These are phyloP conservation scores for Amoeboaphelidium protococcarum DNA, from an alignment of 371 early-diverging fungal species.

Conservation along the genomic window DNA sequence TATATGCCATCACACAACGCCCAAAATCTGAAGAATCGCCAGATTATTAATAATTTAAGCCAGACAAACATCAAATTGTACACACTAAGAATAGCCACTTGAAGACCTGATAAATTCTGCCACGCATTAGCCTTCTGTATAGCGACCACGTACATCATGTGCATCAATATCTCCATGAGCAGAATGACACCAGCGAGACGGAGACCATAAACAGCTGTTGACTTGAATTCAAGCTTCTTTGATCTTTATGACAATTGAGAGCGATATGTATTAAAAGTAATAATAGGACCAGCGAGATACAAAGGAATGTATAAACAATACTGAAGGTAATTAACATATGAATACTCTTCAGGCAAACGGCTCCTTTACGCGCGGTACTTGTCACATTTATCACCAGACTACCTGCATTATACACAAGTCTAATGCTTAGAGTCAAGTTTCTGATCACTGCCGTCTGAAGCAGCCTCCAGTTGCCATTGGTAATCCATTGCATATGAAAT, in stretches of 20 bases:
- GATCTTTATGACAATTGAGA: constrained; percentile 25
- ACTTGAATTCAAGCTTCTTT: not conserved
- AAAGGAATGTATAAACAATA: constrained; percentile 69
- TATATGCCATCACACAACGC: constrained; percentile 58
- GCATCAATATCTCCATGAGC: constrained; percentile 56
- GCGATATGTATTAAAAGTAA: constrained; percentile 69
- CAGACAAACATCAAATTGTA: constrained; percentile 62
- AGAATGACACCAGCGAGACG: constrained; percentile 18
- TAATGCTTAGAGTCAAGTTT: not conserved
- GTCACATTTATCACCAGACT: not conserved
- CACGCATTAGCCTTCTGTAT: constrained; percentile 52
- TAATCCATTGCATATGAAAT: constrained; percentile 75
- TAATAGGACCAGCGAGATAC: constrained; percentile 79
- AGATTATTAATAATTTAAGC: constrained; percentile 71
- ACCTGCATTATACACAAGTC: not conserved
- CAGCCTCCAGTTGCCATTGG: constrained; percentile 28
- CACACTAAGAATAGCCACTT: constrained; percentile 50
- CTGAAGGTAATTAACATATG: constrained; percentile 35
- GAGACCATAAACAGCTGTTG: constrained; percentile 4
- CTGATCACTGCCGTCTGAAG: not conserved
- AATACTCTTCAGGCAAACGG: constrained; percentile 28
- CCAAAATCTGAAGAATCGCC: constrained; percentile 84
- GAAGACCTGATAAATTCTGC: constrained; percentile 32
- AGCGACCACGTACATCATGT: constrained; percentile 54
- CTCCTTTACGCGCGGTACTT: constrained; percentile 3